Evolutionary conservation across 73 alveolate genomes (phyloP).

Genomic region (Loxodes magnus): DNA sequence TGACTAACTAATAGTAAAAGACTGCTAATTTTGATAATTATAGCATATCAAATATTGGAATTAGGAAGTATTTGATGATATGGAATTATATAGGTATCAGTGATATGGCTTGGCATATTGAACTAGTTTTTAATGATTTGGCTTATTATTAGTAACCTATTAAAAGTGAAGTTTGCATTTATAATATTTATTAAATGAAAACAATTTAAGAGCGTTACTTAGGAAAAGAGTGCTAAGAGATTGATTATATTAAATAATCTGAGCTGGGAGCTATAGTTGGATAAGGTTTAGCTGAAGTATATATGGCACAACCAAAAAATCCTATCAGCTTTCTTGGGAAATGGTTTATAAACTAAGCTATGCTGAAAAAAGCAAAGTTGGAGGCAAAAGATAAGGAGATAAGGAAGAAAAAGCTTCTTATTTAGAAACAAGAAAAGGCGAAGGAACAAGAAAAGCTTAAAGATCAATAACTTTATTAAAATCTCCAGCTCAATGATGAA

Average conservation of each 20-base stretch:
- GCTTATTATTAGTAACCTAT: too few relatives aligned
- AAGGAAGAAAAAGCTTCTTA: background rate
- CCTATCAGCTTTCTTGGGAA: constrained; percentile 69
- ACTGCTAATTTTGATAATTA: too few relatives aligned
- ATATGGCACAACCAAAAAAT: constrained; percentile 37
- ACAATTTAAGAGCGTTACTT: too few relatives aligned
- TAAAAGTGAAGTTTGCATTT: too few relatives aligned
- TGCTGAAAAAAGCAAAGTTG: constrained; percentile 14
- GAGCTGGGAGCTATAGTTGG: constrained; percentile 51
- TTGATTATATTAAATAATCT: constrained; percentile 43
- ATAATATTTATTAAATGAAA: too few relatives aligned
- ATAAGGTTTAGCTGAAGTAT: constrained; percentile 46
- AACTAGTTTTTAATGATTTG: too few relatives aligned
- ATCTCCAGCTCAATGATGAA: background rate
- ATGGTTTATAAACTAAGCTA: constrained; percentile 50
- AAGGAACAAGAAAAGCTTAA: background rate
- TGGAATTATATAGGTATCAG: too few relatives aligned
- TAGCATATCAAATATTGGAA: too few relatives aligned
- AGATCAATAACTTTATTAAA: background rate
- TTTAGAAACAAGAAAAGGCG: background rate
- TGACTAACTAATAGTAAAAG: too few relatives aligned
- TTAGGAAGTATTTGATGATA: too few relatives aligned
- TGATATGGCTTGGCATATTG: too few relatives aligned
- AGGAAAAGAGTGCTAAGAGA: constrained; percentile 36
- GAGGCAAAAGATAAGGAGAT: background rate